Percentiles rank a stretch among this genome's conserved stretches.
These are phyloP conservation scores for Rhodotorula sp. DNA, from an alignment of 1,284 basidiomycete genomes.

Conservation along the genomic window DNA sequence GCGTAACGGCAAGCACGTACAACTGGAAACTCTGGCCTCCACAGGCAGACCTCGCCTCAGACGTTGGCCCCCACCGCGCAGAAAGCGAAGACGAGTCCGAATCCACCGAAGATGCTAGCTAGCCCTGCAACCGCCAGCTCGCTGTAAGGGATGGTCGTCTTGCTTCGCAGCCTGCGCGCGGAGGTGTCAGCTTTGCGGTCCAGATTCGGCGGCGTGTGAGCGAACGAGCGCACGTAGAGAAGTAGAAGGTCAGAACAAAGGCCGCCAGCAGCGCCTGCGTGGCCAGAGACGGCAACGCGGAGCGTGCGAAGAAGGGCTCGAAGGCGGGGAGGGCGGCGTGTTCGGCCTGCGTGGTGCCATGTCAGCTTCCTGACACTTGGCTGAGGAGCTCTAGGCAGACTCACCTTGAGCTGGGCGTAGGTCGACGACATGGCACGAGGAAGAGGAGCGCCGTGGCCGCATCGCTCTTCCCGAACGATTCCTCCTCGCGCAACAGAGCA, in stretches of 20 bases:
- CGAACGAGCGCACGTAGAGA: neutral
- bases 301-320: neutral
- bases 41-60: neutral
- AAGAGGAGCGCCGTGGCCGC: neutral
- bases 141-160: neutral
- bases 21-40: neutral
- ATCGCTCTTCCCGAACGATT: too few relatives aligned
- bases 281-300: neutral
- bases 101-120: neutral
- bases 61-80: constrained; percentile 8
- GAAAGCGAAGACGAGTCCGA: constrained; percentile 9
- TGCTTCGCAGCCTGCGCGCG: neutral
- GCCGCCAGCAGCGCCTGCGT: neutral
- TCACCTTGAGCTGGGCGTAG: neutral
- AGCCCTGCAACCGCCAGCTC: neutral
- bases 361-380: neutral
- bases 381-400: too few relatives aligned
- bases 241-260: constrained; percentile 4
- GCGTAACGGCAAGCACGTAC: too few relatives aligned
- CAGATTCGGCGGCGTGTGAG: too few relatives aligned
- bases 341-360: neutral
- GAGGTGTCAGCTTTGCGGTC: neutral
- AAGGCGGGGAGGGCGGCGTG: constrained; percentile 1
- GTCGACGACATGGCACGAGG: neutral
- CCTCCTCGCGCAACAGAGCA: too few relatives aligned